Percentiles rank a stretch among this genome's conserved stretches.
Evolutionary conservation across 2,329 filamentous ascomycete species (phyloP).

Genomic region (Thelonectria olida): DNA sequence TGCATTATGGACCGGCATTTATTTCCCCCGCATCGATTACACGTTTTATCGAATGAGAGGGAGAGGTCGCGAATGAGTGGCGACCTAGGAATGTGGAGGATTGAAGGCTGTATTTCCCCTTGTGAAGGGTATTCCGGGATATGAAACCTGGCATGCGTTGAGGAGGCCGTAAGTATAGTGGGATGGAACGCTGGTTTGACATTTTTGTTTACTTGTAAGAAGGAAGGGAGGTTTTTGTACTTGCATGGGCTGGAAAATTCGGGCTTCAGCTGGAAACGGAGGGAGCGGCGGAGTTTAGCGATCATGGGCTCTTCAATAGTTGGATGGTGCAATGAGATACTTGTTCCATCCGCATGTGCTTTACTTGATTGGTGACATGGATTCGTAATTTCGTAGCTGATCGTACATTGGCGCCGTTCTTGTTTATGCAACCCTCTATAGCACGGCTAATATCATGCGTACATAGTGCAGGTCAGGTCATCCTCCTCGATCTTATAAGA

Average conservation of each 20-base stretch:
- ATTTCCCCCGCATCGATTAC: constrained; percentile 32
- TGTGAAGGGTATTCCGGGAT: constrained; percentile 13
- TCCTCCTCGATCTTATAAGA: constrained; percentile 49
- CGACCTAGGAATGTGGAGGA: constrained; percentile 26
- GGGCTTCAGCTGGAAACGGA: constrained; percentile 39
- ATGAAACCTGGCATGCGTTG: background rate
- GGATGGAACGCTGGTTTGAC: constrained; percentile 25
- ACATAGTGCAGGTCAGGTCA: background rate
- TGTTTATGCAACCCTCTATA: background rate
- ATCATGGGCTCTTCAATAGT: constrained; percentile 40
- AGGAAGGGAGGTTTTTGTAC: constrained; percentile 29
- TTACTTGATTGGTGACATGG: constrained; percentile 7
- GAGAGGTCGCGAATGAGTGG: constrained; percentile 9
- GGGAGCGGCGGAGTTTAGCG: constrained; percentile 48
- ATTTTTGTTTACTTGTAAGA: constrained; percentile 34
- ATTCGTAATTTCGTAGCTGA: constrained; percentile 1
- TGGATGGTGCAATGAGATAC: constrained; percentile 36
- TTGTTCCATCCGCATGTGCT: constrained; percentile 25
- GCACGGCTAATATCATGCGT: constrained; percentile 4
- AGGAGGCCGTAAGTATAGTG: constrained; percentile 21
- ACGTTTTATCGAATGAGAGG: constrained; percentile 20
- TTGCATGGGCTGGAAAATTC: constrained; percentile 41
- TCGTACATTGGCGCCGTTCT: background rate
- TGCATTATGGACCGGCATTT: constrained; percentile 40
- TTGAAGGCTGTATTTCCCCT: constrained; percentile 35